A percentile compares a stretch with the other conserved stretches of the same genome.
phyloP scores from a whole-genome alignment of 228 moss, liverwort and hornwort genomes.

The Sphagnum magellanicum region DNA sequence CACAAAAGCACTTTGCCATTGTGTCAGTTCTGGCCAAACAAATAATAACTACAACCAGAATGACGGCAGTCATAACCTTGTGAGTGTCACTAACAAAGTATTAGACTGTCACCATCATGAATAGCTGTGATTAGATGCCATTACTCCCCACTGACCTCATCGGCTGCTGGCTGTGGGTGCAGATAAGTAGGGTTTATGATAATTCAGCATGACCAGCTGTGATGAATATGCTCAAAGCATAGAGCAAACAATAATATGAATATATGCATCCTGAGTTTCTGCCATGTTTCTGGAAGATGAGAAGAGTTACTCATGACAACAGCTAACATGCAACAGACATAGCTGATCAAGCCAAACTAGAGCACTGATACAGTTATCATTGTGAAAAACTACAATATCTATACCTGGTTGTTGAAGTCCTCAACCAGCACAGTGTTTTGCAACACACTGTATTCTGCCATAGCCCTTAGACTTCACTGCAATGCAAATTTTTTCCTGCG shows the following conservation, averaged over 20 bases:
- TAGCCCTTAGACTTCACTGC: constrained; percentile 40
- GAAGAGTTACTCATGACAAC: no score
- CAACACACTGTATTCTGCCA: constrained; percentile 69
- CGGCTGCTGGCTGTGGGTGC: no score
- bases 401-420: constrained; percentile 88
- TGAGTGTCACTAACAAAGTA: no score
- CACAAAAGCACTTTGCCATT: not conserved
- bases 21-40: not conserved
- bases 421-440: constrained; percentile 75
- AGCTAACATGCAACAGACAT: no score
- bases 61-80: no score
- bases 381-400: not conserved
- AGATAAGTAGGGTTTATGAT: no score
- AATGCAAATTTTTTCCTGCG: constrained; percentile 86
- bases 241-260: not conserved
- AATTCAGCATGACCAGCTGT: no score
- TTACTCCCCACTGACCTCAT: no score
- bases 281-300: no score
- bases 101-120: no score
- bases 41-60: not conserved
- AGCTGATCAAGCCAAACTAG: not conserved
- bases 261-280: not conserved
- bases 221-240: not conserved
- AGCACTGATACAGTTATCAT: not conserved
- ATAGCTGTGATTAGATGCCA: no score